Base-by-base conservation (phyloP, 2,329 filamentous ascomycete species). In the Fusarium concolor region DNA sequence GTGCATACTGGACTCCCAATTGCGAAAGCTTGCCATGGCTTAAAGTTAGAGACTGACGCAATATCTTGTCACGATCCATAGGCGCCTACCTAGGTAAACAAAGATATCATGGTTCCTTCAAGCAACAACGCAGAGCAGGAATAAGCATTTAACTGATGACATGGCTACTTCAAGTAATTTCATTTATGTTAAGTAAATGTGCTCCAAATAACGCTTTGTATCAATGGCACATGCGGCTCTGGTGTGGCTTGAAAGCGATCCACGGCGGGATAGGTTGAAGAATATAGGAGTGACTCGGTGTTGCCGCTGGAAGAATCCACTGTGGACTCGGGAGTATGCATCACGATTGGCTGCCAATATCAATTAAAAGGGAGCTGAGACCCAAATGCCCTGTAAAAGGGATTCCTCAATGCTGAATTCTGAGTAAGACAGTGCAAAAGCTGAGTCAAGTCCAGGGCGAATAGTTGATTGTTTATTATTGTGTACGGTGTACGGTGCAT, bases 381-480 rank as follows among this genome's bases (percentile, higher is more conserved):
- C 59, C 50, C 22, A 24, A 17, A 35, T 46, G 58, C 50, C 39
- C 58, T 50, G 50, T 57, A 33, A 53, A n/a, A 12, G 38, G 37
- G 20, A 15, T 18, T 39, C 31, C 22, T 54, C 31, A 35, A 31
- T 39, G 38, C 29, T 24, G 33, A 44, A 44, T 38, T 60, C 44
- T 55, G 45, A 58, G 59, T 46, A 46, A 56, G 43, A 54, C 62
- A 58, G 58, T 47, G 51, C 41, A 47, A 39, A 56, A 42, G 31
- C 62, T 63, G 66, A 69, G 65, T 69, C 65, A 66, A 66, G 26
- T 10, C 26, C 26, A 26, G 65, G 55, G 46, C 43, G 37, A 52
- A 47, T 14, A 39, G 42, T 26, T 41, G 57, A 54, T 46, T 63
- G 52, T 35, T 35, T 17, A 35, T 10, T 2, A 33, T 33, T 33